phyloP scores from a whole-genome alignment of 192 early-diverging fungal species.

The Coemansia sp. region DNA sequence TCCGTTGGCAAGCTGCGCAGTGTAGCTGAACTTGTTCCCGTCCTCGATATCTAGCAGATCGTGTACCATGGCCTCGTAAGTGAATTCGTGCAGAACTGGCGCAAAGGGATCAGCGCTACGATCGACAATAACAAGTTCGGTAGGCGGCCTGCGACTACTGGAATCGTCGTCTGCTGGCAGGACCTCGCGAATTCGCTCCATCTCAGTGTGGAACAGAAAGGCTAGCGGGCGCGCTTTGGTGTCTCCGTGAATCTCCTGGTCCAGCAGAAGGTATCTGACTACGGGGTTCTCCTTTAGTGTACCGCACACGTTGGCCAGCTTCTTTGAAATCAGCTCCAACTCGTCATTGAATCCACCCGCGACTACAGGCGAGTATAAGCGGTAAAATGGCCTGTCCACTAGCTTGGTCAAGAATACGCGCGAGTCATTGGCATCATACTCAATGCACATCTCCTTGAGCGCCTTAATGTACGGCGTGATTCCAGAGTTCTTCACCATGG shows the following conservation, averaged over 20 bases:
- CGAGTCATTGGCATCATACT: conserved; percentile 43
- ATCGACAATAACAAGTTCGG: conserved; percentile 87
- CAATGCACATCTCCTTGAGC: conserved; percentile 56
- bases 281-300: conserved; percentile 89
- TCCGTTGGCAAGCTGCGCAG: conserved; percentile 42
- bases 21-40: conserved; percentile 49
- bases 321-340: conserved; percentile 55
- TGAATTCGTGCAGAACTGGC: conserved; percentile 96
- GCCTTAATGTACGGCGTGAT: conserved; percentile 43
- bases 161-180: conserved; percentile 50
- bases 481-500: conserved; percentile 32
- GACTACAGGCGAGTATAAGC: conserved; percentile 54
- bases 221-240: conserved; percentile 79
- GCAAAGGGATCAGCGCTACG: conserved; percentile 87
- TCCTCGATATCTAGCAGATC: conserved; percentile 75
- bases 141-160: conserved; percentile 51
- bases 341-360: conserved; percentile 40
- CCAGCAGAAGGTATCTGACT: conserved; percentile 87
- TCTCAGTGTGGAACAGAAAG: conserved; percentile 75
- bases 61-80: conserved; percentile 98
- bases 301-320: conserved; percentile 85
- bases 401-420: conserved; percentile 46
- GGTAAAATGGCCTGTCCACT: conserved; percentile 47
- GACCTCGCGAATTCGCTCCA: conserved; percentile 77
- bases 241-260: conserved; percentile 60